These are phyloP conservation scores for Colletotrichum magnum DNA, from an alignment of 2,329 filamentous ascomycete genomes.

Conservation along the genomic window DNA sequence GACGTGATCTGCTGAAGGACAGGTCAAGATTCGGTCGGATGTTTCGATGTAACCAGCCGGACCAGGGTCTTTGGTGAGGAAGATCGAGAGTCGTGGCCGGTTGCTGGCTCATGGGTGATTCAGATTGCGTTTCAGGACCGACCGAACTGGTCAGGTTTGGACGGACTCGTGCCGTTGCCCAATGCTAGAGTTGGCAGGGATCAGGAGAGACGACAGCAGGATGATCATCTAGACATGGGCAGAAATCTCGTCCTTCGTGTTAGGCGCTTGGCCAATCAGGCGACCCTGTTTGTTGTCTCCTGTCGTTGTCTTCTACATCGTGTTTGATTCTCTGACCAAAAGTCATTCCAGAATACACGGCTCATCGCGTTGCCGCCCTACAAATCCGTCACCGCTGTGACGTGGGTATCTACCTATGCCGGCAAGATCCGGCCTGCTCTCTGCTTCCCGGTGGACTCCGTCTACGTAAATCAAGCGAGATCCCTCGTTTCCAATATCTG, in stretches of 20 bases:
- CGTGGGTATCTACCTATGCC: not conserved
- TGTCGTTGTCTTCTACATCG: no score
- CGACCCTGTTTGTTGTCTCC: no score
- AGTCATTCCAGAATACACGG: no score
- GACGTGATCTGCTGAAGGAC: not conserved
- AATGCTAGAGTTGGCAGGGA: not conserved
- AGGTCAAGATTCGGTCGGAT: constrained; percentile 22
- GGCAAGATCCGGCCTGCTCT: not conserved
- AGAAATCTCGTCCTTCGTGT: no score
- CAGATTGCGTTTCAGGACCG: constrained; percentile 31
- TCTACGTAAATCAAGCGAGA: not conserved
- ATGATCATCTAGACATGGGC: no score
- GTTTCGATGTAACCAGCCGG: constrained; percentile 10
- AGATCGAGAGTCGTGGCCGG: not conserved
- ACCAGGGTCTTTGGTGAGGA: not conserved
- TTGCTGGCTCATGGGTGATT: constrained; percentile 8
- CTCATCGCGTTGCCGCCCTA: no score
- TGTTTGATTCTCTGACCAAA: no score
- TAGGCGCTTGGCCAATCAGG: no score
- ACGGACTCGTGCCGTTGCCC: not conserved
- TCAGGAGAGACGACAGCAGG: not conserved
- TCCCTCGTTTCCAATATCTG: constrained; percentile 24
- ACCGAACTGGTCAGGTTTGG: constrained; percentile 17
- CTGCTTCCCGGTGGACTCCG: not conserved
- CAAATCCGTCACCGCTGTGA: not conserved